Conservation (phyloP, 768 basidiomycete genomes). For the Lactifluus echinatus region DNA sequence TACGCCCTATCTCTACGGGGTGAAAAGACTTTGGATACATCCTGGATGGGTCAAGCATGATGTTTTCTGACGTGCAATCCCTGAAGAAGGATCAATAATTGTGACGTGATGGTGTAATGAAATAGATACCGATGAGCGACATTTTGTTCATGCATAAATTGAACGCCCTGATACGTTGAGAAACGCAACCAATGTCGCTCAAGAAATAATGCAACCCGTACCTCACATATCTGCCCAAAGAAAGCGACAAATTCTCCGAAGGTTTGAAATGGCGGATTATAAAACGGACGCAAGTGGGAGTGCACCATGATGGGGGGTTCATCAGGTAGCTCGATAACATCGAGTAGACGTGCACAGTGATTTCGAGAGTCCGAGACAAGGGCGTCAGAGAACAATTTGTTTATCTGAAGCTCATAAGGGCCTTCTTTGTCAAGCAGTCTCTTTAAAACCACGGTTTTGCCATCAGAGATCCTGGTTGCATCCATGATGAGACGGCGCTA, state of each 20-base stretch:
- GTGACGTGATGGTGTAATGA: neutral
- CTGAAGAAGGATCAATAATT: neutral
- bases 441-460: constrained; percentile 2
- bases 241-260: constrained; percentile 24
- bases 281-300: constrained; percentile 23
- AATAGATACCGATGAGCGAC: constrained; percentile 9
- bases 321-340: neutral
- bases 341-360: neutral
- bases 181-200: neutral
- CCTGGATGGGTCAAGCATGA: constrained; percentile 12
- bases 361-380: neutral
- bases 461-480: constrained; percentile 1
- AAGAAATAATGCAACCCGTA: neutral
- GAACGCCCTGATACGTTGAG: neutral
- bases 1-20: neutral
- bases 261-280: constrained; percentile 22
- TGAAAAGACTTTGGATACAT: constrained; percentile 15
- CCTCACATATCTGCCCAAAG: constrained; percentile 22
- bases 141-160: constrained; percentile 5
- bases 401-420: constrained; percentile 9
- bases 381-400: neutral
- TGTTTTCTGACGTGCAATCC: constrained; percentile 6
- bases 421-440: neutral
- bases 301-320: constrained; percentile 20
- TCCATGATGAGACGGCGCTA: neutral